Percentiles rank a stretch among this genome's conserved stretches.
These are phyloP conservation scores for Fusarium vanettenii DNA, from an alignment of 2,329 filamentous ascomycete species.

Conservation along the genomic window DNA sequence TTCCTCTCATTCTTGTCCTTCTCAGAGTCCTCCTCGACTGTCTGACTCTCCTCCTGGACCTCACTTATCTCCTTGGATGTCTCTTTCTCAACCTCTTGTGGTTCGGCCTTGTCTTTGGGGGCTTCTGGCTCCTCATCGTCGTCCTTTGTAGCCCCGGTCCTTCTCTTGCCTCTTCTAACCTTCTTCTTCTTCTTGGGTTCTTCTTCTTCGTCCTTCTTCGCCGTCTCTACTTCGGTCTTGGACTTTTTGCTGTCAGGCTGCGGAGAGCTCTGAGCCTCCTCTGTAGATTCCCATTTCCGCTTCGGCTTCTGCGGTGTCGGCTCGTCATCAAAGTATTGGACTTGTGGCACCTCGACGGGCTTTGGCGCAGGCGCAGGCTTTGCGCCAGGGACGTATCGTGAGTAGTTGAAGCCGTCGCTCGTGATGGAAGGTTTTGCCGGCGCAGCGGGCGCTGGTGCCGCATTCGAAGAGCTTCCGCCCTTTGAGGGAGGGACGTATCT, in stretches of 20 bases:
- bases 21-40: constrained; percentile 40
- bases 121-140: constrained; percentile 30
- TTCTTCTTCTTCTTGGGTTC: constrained; percentile 42
- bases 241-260: constrained; percentile 51
- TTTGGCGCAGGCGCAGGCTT: constrained; percentile 31
- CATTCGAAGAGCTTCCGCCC: constrained; percentile 8
- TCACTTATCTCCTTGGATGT: constrained; percentile 46
- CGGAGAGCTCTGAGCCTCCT: constrained; percentile 42
- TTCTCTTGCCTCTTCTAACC: constrained; percentile 38
- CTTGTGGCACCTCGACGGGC: constrained; percentile 21
- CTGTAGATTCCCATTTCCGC: constrained; percentile 50
- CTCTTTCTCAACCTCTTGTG: constrained; percentile 45
- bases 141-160: constrained; percentile 22
- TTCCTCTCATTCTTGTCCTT: constrained; percentile 40
- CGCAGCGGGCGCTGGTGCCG: background rate
- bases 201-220: constrained; percentile 19
- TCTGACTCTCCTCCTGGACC: constrained; percentile 43
- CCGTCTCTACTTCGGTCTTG: constrained; percentile 39
- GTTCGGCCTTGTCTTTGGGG: constrained; percentile 39
- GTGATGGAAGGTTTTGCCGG: constrained; percentile 7
- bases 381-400: constrained; percentile 55
- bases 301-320: constrained; percentile 44
- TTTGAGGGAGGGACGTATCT: constrained; percentile 55
- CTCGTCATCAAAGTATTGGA: constrained; percentile 47
- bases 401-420: constrained; percentile 47